Conservation (phyloP, 768 basidiomycete species). For the Leucocoprinus sp. region DNA sequence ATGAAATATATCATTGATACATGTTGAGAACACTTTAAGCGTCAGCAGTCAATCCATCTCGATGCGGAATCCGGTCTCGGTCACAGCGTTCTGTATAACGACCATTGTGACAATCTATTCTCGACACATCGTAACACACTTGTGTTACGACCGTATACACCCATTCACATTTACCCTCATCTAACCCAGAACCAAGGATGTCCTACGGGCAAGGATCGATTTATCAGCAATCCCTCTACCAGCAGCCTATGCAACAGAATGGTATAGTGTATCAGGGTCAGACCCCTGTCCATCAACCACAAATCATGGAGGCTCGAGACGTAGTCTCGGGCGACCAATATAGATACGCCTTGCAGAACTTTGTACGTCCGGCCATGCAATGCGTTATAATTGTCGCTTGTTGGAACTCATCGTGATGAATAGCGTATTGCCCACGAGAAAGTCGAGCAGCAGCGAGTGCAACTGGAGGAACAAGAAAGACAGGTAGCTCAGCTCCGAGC, state of each 20-base stretch:
- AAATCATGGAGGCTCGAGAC: constrained; percentile 20
- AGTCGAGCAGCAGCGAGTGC: constrained; percentile 71
- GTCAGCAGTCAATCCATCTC: too few species aligned
- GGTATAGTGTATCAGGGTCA: constrained; percentile 14
- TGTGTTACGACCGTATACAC: too few species aligned
- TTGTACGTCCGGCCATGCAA: constrained; percentile 36
- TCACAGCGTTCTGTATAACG: too few species aligned
- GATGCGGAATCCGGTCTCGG: too few species aligned
- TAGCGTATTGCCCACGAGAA: constrained; percentile 85
- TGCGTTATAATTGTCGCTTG: background rate
- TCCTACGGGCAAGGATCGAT: background rate
- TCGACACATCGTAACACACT: too few species aligned
- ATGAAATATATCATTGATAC: background rate
- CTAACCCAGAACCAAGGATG: background rate
- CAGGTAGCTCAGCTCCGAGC: constrained; percentile 68
- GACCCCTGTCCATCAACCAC: constrained; percentile 15
- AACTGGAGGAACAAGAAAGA: constrained; percentile 77
- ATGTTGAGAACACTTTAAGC: background rate
- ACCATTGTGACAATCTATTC: too few species aligned
- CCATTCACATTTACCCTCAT: too few species aligned
- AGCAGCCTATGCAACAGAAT: constrained; percentile 16
- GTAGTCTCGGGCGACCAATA: constrained; percentile 59
- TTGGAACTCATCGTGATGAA: background rate
- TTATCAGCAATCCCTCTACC: constrained; percentile 19
- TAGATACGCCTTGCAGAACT: constrained; percentile 77